Evolutionary conservation across 495 filamentous ascomycete species (phyloP).

Genomic region (Friedmanniomyces endolithicus): DNA sequence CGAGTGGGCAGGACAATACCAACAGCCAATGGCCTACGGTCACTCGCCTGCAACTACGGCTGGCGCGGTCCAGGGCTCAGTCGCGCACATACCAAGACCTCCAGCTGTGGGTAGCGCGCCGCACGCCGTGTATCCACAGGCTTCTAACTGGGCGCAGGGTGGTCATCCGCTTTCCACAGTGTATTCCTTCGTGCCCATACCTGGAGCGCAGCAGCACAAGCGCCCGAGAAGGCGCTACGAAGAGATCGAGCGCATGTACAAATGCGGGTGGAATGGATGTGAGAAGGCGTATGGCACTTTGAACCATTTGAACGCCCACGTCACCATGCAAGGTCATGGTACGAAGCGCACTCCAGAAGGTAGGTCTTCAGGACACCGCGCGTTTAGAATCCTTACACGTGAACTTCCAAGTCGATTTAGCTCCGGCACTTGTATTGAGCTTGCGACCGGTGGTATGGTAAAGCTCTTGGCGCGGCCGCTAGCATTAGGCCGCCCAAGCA

Average conservation of each 20-base stretch:
- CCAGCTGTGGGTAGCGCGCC: constrained; percentile 26
- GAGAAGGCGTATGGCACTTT: constrained; percentile 96
- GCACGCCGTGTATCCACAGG: background rate
- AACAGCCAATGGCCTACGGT: constrained; percentile 34
- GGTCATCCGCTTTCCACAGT: constrained; percentile 48
- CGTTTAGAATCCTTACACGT: background rate
- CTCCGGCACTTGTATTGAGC: constrained; percentile 15
- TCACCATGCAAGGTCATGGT: constrained; percentile 95
- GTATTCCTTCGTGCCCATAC: constrained; percentile 97
- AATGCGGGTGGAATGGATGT: constrained; percentile 95
- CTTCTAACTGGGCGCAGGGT: constrained; percentile 24
- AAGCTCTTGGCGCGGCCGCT: constrained; percentile 7
- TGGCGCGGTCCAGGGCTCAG: constrained; percentile 26
- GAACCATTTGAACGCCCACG: constrained; percentile 93
- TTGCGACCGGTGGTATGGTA: constrained; percentile 10
- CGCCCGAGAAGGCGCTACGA: constrained; percentile 87
- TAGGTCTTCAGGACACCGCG: constrained; percentile 35
- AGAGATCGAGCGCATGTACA: constrained; percentile 99
- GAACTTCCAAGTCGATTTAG: background rate
- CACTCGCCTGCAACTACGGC: constrained; percentile 43
- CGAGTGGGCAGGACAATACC: constrained; percentile 65
- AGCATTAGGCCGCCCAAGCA: constrained; percentile 5
- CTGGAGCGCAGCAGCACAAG: constrained; percentile 94
- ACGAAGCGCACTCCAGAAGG: constrained; percentile 91
- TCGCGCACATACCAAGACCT: constrained; percentile 28